phyloP scores from a whole-genome alignment of 495 filamentous ascomycete species.

The Neurospora terricola region DNA sequence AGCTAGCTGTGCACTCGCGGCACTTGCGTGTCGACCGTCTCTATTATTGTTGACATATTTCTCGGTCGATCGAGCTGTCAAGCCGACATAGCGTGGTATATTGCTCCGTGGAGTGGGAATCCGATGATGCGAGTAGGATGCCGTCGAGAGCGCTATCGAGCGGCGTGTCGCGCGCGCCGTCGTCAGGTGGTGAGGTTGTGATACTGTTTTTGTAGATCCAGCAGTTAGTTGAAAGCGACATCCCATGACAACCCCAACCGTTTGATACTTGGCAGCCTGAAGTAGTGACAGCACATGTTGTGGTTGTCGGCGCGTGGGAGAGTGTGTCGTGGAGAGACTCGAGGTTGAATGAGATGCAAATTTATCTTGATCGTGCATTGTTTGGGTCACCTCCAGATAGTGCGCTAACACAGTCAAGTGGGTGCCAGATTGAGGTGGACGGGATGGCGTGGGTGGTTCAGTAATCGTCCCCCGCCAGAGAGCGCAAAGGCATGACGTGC shows the following conservation, averaged over 20 bases:
- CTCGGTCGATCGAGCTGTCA: background rate
- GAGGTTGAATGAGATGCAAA: background rate
- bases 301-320: background rate
- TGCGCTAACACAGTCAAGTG: too few relatives aligned
- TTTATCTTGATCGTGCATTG: too few relatives aligned
- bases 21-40: background rate
- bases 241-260: rapidly evolving
- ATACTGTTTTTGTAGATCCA: background rate
- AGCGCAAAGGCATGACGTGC: background rate
- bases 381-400: too few relatives aligned
- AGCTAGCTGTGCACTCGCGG: background rate
- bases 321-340: background rate
- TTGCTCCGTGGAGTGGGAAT: background rate
- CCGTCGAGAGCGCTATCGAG: background rate
- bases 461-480: background rate
- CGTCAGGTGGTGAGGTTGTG: background rate
- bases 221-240: background rate
- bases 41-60: background rate
- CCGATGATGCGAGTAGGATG: background rate
- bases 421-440: background rate
- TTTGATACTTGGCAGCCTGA: background rate
- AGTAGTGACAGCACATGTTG: background rate
- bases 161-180: background rate
- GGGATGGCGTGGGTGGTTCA: background rate
- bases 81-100: background rate